Evolutionary conservation across 2,329 filamentous ascomycete genomes (phyloP).

Genomic region (Echinosphaeria canescens): DNA sequence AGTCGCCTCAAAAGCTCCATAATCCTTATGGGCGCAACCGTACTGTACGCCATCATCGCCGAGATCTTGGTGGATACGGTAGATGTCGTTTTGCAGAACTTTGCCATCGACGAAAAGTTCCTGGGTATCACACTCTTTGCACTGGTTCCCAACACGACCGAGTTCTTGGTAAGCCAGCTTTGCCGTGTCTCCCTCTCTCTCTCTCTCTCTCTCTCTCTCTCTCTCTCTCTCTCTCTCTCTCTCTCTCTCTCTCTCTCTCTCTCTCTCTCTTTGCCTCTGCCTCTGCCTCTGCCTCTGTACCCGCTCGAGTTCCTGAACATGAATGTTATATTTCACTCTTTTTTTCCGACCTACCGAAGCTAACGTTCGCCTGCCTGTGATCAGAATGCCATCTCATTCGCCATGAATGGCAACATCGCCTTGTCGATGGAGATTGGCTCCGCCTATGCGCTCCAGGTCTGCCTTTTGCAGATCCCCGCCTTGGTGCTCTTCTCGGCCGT

Average conservation of each 20-base stretch:
- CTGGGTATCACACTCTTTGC: conserved; percentile 92
- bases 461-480: conserved; percentile 80
- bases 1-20: conserved; percentile 76
- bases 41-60: conserved; percentile 91
- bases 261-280: too few species aligned
- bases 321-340: not conserved
- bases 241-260: too few species aligned
- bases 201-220: conserved; percentile 1
- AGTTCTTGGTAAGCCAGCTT: conserved; percentile 65
- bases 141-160: conserved; percentile 91
- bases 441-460: conserved; percentile 90
- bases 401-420: conserved; percentile 98
- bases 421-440: conserved; percentile 98
- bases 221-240: conserved; percentile 1
- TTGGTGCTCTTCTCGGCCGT: conserved; percentile 80
- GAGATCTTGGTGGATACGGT: conserved; percentile 96
- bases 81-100: conserved; percentile 79
- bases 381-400: conserved; percentile 96
- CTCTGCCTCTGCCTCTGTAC: too few species aligned
- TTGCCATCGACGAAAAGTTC: conserved; percentile 93
- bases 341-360: conserved; percentile 1
- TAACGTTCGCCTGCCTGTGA: conserved; percentile 2
- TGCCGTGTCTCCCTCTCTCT: not conserved
- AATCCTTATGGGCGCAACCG: conserved; percentile 70
- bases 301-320: too few species aligned